Conservation (phyloP, 129 eudicot genomes). For the Helichrysum umbraculigerum region DNA sequence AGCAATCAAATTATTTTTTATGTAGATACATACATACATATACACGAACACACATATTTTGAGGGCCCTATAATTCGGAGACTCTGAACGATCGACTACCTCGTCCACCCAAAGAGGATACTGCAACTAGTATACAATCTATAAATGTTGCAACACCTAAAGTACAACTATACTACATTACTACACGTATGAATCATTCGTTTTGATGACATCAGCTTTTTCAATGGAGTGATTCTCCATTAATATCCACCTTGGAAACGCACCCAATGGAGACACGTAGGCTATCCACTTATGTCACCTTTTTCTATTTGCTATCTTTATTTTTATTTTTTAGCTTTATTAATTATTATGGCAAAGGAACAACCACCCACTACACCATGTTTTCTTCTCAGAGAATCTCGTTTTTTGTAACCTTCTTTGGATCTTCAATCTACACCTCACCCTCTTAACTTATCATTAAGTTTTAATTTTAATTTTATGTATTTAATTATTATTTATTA, state of each 20-base stretch:
- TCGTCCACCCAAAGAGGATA: too few species aligned
- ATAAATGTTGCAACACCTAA: too few species aligned
- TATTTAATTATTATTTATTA: too few species aligned
- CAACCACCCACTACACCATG: conserved; percentile 31
- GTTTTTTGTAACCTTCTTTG: conserved; percentile 27
- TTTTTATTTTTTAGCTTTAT: conserved; percentile 10
- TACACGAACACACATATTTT: too few species aligned
- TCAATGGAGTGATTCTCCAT: conserved; percentile 7
- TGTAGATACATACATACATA: too few species aligned
- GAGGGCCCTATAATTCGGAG: too few species aligned
- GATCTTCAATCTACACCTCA: conserved; percentile 32
- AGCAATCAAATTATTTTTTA: too few species aligned
- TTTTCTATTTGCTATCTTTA: conserved; percentile 22
- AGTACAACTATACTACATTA: too few species aligned
- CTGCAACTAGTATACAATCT: too few species aligned
- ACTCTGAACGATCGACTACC: too few species aligned
- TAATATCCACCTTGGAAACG: conserved; percentile 27
- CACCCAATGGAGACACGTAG: conserved; percentile 28
- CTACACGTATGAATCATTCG: background rate
- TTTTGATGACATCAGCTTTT: background rate
- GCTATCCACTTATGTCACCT: conserved; percentile 31
- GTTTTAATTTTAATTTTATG: background rate
- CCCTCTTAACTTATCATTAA: background rate
- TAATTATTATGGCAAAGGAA: conserved; percentile 30
- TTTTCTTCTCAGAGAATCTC: conserved; percentile 32